Evolutionary conservation across 768 basidiomycete genomes (phyloP).

Genomic region (Pholiota conissans): DNA sequence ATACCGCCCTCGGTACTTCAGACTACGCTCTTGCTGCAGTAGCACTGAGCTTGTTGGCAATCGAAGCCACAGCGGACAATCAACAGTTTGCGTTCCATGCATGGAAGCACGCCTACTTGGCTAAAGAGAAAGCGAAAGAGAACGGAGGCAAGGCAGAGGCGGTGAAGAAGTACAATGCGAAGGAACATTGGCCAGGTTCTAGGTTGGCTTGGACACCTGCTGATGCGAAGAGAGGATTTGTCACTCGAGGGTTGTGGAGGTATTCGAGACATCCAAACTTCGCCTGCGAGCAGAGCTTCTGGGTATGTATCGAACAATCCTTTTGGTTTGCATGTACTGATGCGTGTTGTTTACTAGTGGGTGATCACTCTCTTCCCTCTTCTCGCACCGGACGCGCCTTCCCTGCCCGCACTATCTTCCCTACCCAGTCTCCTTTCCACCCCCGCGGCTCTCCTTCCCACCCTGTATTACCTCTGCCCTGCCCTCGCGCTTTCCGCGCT

Average conservation of each 20-base stretch:
- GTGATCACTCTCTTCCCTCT: constrained; percentile 70
- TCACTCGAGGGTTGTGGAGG: constrained; percentile 82
- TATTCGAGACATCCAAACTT: constrained; percentile 94
- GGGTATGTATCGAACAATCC: constrained; percentile 47
- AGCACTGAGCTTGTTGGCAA: constrained; percentile 55
- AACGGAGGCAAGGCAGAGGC: constrained; percentile 28
- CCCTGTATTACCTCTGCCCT: constrained; percentile 42
- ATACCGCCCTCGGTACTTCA: constrained; percentile 48
- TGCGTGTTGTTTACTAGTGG: constrained; percentile 40
- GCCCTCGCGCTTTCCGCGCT: constrained; percentile 64
- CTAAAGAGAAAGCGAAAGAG: constrained; percentile 22
- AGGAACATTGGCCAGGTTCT: constrained; percentile 64
- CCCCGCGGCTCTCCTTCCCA: constrained; percentile 17
- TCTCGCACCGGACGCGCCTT: constrained; percentile 38
- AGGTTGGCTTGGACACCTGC: constrained; percentile 64
- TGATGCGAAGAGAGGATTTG: constrained; percentile 79
- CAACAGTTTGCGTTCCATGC: constrained; percentile 87
- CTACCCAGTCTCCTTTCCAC: constrained; percentile 15
- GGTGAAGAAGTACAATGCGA: constrained; percentile 38
- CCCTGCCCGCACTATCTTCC: constrained; percentile 19
- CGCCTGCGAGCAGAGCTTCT: constrained; percentile 85
- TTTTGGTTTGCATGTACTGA: background rate
- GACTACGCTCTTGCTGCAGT: constrained; percentile 64
- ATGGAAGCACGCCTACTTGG: constrained; percentile 60
- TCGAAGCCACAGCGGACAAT: constrained; percentile 88